Evolutionary conservation across 805 yeast species (phyloP), one percentile per base, ranked within the genome.

Genomic region (Myxozyma kluyveri): DNA sequence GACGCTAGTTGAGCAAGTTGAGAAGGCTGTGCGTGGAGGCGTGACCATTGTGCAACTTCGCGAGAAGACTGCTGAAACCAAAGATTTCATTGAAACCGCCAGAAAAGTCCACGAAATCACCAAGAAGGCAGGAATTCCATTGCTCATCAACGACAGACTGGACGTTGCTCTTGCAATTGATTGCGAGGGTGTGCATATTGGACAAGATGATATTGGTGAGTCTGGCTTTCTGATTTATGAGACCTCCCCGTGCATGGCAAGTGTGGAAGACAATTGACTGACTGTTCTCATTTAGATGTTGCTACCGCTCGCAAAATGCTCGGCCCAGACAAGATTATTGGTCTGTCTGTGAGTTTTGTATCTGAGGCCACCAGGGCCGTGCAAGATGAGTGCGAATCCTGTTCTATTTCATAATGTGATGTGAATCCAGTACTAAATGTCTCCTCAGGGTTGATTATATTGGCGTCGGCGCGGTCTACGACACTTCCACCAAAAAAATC

Each of bases 131-230:
- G 75, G 77, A 0, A 80, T 90, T 5, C 96, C 96, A 0, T 72
- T 89, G 59, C 79, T 89, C 31, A 88, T 89, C 63, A 88, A 89
- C 61, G 96, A 89, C 63, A 72, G 96, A 46, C 77, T 88, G 2
- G 97, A 89, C 64, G 88, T 90, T 10, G 96, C 96, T 0, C 70
- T 90, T 40, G 96, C 96, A 0, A 75, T 88, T 50, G 93, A 79
- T 60, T 95, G 95, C 1, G 96, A 88, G 57, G 96, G 96, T 32
- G 84, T 90, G 6, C 97, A 89, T 70, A 87, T 89, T 19, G 97
- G 97, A 0, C 96, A 89, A 67, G 89, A 83, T 47, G 97, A 89
- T 65, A 86, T 89, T 87, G 72, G 70, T 41, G 35, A 3, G 56
- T 35, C 19, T 22, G 18, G 33, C 33, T 29, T 24, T 37, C 22